Conservation (phyloP, 768 basidiomycete species). For the Trametes coccinea region DNA sequence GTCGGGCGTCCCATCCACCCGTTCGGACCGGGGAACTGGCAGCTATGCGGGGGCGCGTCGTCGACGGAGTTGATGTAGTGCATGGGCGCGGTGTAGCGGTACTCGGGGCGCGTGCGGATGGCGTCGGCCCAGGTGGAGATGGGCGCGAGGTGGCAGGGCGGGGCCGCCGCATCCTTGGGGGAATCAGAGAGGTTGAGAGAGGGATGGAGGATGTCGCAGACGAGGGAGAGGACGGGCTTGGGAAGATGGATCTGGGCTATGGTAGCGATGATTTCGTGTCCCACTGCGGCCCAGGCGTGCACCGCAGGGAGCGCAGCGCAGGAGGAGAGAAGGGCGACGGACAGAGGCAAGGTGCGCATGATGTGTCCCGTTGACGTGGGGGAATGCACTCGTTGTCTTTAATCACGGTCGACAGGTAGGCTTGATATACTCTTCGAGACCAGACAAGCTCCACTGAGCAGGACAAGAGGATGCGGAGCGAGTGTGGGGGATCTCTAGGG, state of each 20-base stretch:
- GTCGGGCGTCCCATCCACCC: constrained; percentile 67
- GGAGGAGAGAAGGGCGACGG: constrained; percentile 17
- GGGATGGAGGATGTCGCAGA: constrained; percentile 72
- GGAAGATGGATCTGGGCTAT: constrained; percentile 92
- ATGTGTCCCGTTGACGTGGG: no score
- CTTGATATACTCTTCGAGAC: neutral
- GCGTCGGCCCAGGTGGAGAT: constrained; percentile 90
- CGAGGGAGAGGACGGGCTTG: constrained; percentile 60
- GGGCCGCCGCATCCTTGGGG: constrained; percentile 31
- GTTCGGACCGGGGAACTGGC: constrained; percentile 70
- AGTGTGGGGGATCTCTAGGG: neutral
- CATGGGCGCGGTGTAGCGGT: constrained; percentile 67
- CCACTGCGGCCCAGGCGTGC: constrained; percentile 48
- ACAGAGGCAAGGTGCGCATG: constrained; percentile 23
- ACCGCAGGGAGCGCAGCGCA: constrained; percentile 19
- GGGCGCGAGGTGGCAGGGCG: constrained; percentile 76
- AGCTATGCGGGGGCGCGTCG: constrained; percentile 77
- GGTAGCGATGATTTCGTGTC: constrained; percentile 92
- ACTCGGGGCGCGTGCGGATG: constrained; percentile 48
- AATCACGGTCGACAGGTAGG: neutral
- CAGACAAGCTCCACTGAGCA: neutral
- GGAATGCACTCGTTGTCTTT: no score
- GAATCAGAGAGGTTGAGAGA: constrained; percentile 3
- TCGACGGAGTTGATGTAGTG: constrained; percentile 76
- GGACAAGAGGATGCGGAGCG: neutral